Base-by-base conservation (phyloP, 345 rosid genomes). In the Diplotaxis tenuifolia region DNA sequence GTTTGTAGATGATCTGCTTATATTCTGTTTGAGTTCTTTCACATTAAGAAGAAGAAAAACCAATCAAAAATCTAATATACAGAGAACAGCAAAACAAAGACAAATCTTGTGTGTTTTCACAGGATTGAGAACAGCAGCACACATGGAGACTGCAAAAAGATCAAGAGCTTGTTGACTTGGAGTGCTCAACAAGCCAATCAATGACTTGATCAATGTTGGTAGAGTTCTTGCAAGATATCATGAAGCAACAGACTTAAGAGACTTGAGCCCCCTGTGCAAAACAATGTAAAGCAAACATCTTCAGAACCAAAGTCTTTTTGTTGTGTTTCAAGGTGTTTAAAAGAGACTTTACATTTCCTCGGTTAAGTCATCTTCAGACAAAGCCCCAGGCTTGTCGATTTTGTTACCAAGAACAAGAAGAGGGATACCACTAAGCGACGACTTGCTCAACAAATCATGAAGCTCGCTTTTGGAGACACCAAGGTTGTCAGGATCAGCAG, bases 401-500 rank as follows among this genome's bases (percentile, higher is more conserved):
- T n/a, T n/a, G n/a, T n/a, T n/a, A n/a, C n/a, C n/a, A n/a, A n/a
- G n/a, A n/a, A n/a, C n/a, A n/a, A n/a, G n/a, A n/a, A n/a, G n/a
- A n/a, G n/a, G n/a, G n/a, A n/a, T n/a, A n/a, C n/a, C n/a, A n/a
- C n/a, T n/a, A n/a, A 93, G 89, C 2, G 96, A 90, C 20, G 98
- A 74, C 78, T 93, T 93, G 70, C 84, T 81, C 59, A 93, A 79
- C 76, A 93, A 82, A 65, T 90, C 96, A 78, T 93, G 98, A 15
- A 93, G 88, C 79, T 93, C 98, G n/a, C n/a, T n/a, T n/a, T n/a
- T n/a, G n/a, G n/a, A n/a, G n/a, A n/a, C n/a, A n/a, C n/a, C n/a
- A n/a, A 93, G 74, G 74, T 88, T 87, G 72, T 90, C 96, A 42
- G 83, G 83, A 82, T 93, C 98, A 67, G 98, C 96, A 54, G 93